phyloP scores from a whole-genome alignment of 768 basidiomycete genomes.

The Auricularia sp. region DNA sequence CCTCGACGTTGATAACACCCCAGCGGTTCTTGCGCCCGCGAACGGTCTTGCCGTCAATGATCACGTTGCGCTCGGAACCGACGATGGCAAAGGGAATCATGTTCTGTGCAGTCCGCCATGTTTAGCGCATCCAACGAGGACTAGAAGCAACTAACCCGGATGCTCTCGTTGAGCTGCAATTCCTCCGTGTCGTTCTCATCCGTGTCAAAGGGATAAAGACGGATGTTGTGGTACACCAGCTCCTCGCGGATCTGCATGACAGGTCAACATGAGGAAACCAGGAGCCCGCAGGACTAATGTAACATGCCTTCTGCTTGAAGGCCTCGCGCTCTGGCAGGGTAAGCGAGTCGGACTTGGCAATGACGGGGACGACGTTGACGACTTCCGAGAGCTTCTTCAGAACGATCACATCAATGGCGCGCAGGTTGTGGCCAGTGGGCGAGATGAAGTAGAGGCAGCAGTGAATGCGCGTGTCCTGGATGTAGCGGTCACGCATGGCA shows the following conservation, averaged over 20 bases:
- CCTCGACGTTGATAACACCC: constrained; percentile 97
- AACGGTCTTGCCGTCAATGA: constrained; percentile 91
- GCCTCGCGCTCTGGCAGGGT: constrained; percentile 84
- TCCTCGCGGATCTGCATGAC: constrained; percentile 80
- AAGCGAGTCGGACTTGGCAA: constrained; percentile 93
- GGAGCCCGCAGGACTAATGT: not conserved
- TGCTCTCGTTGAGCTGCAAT: constrained; percentile 75
- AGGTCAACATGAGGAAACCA: constrained; percentile 8
- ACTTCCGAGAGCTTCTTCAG: constrained; percentile 99
- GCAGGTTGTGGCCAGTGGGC: constrained; percentile 94
- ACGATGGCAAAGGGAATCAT: constrained; percentile 96
- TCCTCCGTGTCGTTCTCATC: constrained; percentile 95
- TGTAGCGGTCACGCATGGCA: constrained; percentile 96
- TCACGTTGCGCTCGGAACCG: constrained; percentile 91
- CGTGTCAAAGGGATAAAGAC: constrained; percentile 92
- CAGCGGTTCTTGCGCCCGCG: constrained; percentile 95
- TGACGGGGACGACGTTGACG: constrained; percentile 98
- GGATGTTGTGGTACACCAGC: constrained; percentile 82
- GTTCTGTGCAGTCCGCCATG: constrained; percentile 35
- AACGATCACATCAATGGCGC: constrained; percentile 94
- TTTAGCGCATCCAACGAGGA: not conserved
- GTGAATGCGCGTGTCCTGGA: constrained; percentile 97
- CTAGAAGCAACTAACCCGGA: constrained; percentile 52
- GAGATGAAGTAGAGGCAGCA: constrained; percentile 98
- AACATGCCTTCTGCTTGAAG: constrained; percentile 81